phyloP scores from a whole-genome alignment of 306 rosid species.

The Sicyos baderoa region DNA sequence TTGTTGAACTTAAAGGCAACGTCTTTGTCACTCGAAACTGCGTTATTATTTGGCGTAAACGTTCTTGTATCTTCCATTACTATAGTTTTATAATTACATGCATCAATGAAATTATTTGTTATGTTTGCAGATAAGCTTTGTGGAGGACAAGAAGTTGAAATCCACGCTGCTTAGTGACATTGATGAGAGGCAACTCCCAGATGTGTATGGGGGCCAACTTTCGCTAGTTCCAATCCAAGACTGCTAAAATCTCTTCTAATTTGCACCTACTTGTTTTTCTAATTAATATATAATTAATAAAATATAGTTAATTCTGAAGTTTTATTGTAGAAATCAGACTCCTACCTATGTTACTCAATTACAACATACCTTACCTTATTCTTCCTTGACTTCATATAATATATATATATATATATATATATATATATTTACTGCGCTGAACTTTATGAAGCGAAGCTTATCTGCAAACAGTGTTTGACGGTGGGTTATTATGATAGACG shows the following conservation, averaged over 20 bases:
- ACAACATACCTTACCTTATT: neutral
- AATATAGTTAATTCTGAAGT: neutral
- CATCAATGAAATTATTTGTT: too few species aligned
- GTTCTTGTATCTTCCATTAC: too few species aligned
- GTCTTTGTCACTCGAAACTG: too few species aligned
- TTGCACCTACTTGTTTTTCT: neutral
- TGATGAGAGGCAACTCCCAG: slow-evolving; percentile 65
- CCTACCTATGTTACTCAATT: neutral
- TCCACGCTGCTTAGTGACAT: slow-evolving; percentile 55
- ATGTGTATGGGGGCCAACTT: slow-evolving; percentile 47
- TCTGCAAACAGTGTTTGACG: too few species aligned
- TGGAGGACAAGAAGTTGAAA: slow-evolving; percentile 41
- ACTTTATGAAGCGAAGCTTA: too few species aligned
- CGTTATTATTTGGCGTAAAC: too few species aligned
- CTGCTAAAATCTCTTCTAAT: slow-evolving; percentile 18
- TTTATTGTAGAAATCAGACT: neutral
- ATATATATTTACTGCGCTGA: too few species aligned
- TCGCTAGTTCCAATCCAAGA: slow-evolving; percentile 54
- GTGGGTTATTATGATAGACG: too few species aligned
- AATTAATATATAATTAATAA: too few species aligned
- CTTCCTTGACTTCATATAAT: too few species aligned
- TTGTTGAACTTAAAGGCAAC: neutral
- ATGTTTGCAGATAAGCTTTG: slow-evolving; percentile 53
- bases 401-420: too few species aligned
- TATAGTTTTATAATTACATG: too few species aligned